Evolutionary conservation across 805 yeast genomes (phyloP).

Genomic region (Wickerhamiella brachini): DNA sequence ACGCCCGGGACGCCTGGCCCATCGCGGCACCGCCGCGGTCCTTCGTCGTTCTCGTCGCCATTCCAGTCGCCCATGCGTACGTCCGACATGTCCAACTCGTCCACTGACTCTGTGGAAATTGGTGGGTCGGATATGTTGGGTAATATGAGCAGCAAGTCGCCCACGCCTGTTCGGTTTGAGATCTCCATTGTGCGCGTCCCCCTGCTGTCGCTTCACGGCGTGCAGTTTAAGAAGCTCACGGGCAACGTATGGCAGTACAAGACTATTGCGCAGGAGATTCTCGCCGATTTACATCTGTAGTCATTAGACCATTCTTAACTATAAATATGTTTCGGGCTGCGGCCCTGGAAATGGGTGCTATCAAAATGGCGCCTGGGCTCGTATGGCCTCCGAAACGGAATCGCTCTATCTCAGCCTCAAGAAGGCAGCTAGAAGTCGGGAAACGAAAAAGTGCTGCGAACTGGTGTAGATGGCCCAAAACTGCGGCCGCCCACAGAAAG

Average conservation of each 20-base stretch:
- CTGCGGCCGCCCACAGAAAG: background rate
- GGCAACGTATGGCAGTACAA: slow-evolving; percentile 96
- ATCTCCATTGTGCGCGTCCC: slow-evolving; percentile 88
- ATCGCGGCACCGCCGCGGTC: slow-evolving; percentile 1
- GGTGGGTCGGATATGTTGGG: slow-evolving; percentile 28
- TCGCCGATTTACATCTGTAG: slow-evolving; percentile 53
- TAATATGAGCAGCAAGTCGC: slow-evolving; percentile 11
- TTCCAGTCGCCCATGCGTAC: slow-evolving; percentile 20
- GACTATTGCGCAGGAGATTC: slow-evolving; percentile 73
- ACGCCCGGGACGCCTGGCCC: slow-evolving; percentile 1
- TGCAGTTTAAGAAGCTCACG: slow-evolving; percentile 81
- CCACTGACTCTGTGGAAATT: slow-evolving; percentile 23
- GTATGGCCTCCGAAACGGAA: too few relatives aligned
- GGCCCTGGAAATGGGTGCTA: too few relatives aligned
- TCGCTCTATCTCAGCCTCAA: too few relatives aligned
- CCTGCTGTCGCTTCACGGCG: slow-evolving; percentile 78
- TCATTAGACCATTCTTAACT: background rate
- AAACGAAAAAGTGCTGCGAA: background rate
- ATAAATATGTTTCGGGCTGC: too few relatives aligned
- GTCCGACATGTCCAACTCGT: slow-evolving; percentile 17
- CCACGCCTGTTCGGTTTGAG: slow-evolving; percentile 72
- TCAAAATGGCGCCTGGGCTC: too few relatives aligned
- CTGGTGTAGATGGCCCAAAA: background rate
- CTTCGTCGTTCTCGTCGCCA: background rate
- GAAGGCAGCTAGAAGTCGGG: background rate